Percentiles rank a stretch among this genome's conserved stretches.
Conservation (phyloP, 2,329 filamentous ascomycete species). For the Aspergillus brasiliensis region DNA sequence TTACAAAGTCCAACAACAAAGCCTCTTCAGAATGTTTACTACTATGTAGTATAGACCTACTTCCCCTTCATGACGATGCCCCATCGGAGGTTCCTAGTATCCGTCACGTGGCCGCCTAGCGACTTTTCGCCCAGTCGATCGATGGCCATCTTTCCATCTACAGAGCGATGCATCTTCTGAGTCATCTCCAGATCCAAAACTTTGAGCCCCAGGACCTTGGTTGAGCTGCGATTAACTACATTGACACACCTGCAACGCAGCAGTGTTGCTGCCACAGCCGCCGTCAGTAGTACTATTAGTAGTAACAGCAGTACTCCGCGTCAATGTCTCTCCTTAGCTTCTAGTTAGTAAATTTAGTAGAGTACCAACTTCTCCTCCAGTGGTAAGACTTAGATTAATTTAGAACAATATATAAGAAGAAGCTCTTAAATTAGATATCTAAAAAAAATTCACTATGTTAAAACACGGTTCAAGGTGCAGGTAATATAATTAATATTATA, state of each 20-base stretch:
- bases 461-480: slow-evolving; percentile 84
- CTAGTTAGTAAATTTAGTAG: slow-evolving; percentile 26
- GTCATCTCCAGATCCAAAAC: slow-evolving; percentile 22
- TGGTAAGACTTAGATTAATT: slow-evolving; percentile 29
- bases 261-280: not conserved
- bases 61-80: no score
- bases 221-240: slow-evolving; percentile 33
- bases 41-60: no score
- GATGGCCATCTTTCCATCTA: no score
- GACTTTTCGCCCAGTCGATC: no score
- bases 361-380: slow-evolving; percentile 35
- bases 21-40: not conserved
- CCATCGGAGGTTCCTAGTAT: no score
- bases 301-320: not conserved
- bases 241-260: slow-evolving; percentile 27
- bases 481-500: slow-evolving; percentile 91
- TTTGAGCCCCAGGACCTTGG: slow-evolving; percentile 40
- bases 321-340: slow-evolving; percentile 20
- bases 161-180: no score
- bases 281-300: not conserved
- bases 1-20: not conserved
- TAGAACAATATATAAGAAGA: slow-evolving; percentile 46
- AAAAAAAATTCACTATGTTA: slow-evolving; percentile 94
- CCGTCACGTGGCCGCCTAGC: no score
- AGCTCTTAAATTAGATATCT: slow-evolving; percentile 67